Conservation (phyloP, 1,139 yeast genomes). For the Sugiyamaella castrensis region DNA sequence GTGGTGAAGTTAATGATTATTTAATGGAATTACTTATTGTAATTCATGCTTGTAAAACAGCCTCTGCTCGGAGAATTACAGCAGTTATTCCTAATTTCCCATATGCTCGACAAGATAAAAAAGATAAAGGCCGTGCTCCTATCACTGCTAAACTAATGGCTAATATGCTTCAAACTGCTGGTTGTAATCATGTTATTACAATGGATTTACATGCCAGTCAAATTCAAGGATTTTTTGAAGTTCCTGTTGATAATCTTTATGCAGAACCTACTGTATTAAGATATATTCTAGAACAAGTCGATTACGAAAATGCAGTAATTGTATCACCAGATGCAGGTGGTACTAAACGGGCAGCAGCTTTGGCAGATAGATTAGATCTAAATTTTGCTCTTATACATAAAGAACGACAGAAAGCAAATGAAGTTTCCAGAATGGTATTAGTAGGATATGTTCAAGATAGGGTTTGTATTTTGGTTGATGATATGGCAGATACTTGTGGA, state of each 20-base stretch:
- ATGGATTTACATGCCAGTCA: constrained; percentile 99
- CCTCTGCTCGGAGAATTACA: constrained; percentile 90
- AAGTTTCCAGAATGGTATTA: constrained; percentile 88
- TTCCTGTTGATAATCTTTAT: constrained; percentile 92
- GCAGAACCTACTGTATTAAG: constrained; percentile 93
- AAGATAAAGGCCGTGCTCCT: constrained; percentile 95
- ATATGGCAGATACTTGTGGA: constrained; percentile 99
- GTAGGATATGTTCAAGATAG: constrained; percentile 92
- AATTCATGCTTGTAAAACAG: constrained; percentile 92
- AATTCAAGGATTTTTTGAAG: constrained; percentile 96
- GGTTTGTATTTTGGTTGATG: constrained; percentile 87
- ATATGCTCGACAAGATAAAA: constrained; percentile 96
- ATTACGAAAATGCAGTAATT: constrained; percentile 63
- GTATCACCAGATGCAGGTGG: constrained; percentile 99
- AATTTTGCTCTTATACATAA: constrained; percentile 95
- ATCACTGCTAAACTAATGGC: constrained; percentile 96
- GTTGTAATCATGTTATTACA: constrained; percentile 94
- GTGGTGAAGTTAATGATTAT: constrained; percentile 82
- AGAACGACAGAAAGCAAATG: constrained; percentile 93
- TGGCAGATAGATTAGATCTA: constrained; percentile 87
- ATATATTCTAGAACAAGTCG: constrained; percentile 70
- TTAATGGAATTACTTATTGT: constrained; percentile 83
- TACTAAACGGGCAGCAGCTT: constrained; percentile 93
- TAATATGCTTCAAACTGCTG: constrained; percentile 89
- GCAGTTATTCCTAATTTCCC: constrained; percentile 96